These are phyloP conservation scores for Tetraselmis striata DNA, from an alignment of 139 green algal species.

Conservation along the genomic window DNA sequence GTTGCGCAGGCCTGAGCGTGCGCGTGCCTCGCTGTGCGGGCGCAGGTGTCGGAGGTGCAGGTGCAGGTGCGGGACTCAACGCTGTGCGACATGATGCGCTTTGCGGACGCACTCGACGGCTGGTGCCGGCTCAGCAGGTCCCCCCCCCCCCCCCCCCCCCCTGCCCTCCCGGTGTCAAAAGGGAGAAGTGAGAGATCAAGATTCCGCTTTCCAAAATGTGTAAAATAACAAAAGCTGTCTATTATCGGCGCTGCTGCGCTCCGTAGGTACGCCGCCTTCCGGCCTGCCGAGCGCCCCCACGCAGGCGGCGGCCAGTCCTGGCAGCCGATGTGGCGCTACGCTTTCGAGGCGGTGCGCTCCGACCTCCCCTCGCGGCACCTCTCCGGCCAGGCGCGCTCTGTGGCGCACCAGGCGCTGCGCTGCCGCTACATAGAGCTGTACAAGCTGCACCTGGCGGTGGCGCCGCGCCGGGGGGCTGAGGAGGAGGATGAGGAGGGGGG, in stretches of 20 bases:
- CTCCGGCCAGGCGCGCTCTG: not conserved
- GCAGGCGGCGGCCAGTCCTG: not conserved
- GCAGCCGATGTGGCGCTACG: constrained; percentile 36
- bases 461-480: too few species aligned
- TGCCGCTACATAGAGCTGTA: constrained; percentile 29
- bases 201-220: too few species aligned
- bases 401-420: not conserved
- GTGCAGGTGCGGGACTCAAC: not conserved
- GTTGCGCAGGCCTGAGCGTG: too few species aligned
- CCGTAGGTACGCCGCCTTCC: constrained; percentile 23
- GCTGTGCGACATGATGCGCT: not conserved
- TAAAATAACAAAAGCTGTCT: too few species aligned
- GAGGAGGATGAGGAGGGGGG: not conserved
- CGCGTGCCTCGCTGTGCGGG: too few species aligned
- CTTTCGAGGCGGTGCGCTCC: constrained; percentile 34
- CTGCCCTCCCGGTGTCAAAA: too few species aligned
- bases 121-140: not conserved
- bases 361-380: constrained; percentile 5
- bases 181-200: too few species aligned
- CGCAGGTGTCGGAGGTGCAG: not conserved
- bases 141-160: too few species aligned
- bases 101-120: not conserved
- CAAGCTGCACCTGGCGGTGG: constrained; percentile 12
- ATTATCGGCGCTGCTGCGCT: too few species aligned
- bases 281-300: constrained; percentile 17